phyloP scores from a whole-genome alignment of 2,329 filamentous ascomycete genomes.

The Purpureocillium lavendulum region DNA sequence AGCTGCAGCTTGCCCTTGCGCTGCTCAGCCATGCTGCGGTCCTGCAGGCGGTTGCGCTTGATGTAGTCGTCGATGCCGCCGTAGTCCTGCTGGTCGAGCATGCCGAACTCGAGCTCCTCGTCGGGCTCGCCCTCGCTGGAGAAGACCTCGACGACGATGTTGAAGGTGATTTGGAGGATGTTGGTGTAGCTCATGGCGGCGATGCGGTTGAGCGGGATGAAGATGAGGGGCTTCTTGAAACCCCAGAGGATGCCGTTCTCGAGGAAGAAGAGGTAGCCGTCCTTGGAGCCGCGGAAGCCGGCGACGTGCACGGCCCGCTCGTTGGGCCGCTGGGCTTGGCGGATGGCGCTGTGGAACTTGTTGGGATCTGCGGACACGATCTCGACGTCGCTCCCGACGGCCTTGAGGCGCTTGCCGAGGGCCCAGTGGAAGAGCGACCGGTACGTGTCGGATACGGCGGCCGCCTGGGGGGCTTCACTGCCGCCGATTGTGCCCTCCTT shows the following conservation, averaged over 20 bases:
- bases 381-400: slow-evolving; percentile 35
- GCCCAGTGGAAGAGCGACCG: slow-evolving; percentile 54
- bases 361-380: slow-evolving; percentile 45
- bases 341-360: slow-evolving; percentile 48
- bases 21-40: slow-evolving; percentile 61
- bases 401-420: slow-evolving; percentile 41
- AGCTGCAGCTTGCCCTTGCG: slow-evolving; percentile 56
- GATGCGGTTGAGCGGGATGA: slow-evolving; percentile 53
- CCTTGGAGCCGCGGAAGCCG: slow-evolving; percentile 59
- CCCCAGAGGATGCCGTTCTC: slow-evolving; percentile 60
- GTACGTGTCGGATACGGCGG: slow-evolving; percentile 50
- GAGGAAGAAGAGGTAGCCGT: slow-evolving; percentile 60
- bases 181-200: slow-evolving; percentile 58
- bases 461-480: slow-evolving; percentile 37
- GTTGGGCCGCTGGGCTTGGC: slow-evolving; percentile 48
- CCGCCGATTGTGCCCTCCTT: slow-evolving; percentile 52
- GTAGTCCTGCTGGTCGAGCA: slow-evolving; percentile 64
- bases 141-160: slow-evolving; percentile 55
- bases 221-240: slow-evolving; percentile 62
- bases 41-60: slow-evolving; percentile 51
- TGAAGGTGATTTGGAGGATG: slow-evolving; percentile 61
- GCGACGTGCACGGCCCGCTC: slow-evolving; percentile 59
- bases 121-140: slow-evolving; percentile 35
- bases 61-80: slow-evolving; percentile 57
- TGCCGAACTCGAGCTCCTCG: slow-evolving; percentile 58